A percentile compares a stretch with the other conserved stretches of the same genome.
Evolutionary conservation across 2,329 filamentous ascomycete species (phyloP).

Genomic region (Catunica adiposa): DNA sequence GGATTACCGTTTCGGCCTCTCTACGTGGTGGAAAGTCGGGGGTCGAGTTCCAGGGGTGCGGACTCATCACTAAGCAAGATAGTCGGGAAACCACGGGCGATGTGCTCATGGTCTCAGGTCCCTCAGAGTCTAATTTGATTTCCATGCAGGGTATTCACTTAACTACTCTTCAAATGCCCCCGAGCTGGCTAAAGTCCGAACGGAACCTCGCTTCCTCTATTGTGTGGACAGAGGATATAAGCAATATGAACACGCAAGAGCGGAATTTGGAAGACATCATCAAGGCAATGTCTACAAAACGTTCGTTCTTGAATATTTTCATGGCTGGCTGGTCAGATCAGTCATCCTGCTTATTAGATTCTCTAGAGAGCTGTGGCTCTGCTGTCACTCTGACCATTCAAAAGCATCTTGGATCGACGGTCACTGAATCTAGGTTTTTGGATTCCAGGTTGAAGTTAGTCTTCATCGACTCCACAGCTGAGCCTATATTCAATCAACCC

Average conservation of each 20-base stretch:
- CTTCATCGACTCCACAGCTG: not conserved
- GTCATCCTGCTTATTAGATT: not conserved
- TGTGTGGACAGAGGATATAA: constrained; percentile 28
- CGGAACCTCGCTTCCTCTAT: constrained; percentile 33
- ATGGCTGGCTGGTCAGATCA: constrained; percentile 21
- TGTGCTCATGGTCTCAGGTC: constrained; percentile 24
- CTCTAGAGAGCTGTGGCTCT: not conserved
- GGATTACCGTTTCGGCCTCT: constrained; percentile 29
- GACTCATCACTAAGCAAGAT: constrained; percentile 23
- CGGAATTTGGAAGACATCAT: constrained; percentile 19
- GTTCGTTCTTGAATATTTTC: constrained; percentile 24
- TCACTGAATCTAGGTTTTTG: not conserved
- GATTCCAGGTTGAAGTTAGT: not conserved
- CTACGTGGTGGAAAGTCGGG: constrained; percentile 21
- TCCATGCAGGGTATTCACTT: constrained; percentile 30
- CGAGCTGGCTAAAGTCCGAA: constrained; percentile 31
- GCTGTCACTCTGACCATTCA: not conserved
- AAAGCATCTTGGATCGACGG: not conserved
- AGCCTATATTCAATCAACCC: not conserved
- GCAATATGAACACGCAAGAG: constrained; percentile 16
- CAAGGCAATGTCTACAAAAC: constrained; percentile 24
- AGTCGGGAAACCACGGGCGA: constrained; percentile 26
- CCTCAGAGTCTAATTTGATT: constrained; percentile 22
- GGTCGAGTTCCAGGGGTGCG: constrained; percentile 26
- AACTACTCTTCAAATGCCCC: constrained; percentile 17